These are phyloP conservation scores for Aphanomyces invadans DNA, from an alignment of 352 stramenopile genomes.

Conservation along the genomic window DNA sequence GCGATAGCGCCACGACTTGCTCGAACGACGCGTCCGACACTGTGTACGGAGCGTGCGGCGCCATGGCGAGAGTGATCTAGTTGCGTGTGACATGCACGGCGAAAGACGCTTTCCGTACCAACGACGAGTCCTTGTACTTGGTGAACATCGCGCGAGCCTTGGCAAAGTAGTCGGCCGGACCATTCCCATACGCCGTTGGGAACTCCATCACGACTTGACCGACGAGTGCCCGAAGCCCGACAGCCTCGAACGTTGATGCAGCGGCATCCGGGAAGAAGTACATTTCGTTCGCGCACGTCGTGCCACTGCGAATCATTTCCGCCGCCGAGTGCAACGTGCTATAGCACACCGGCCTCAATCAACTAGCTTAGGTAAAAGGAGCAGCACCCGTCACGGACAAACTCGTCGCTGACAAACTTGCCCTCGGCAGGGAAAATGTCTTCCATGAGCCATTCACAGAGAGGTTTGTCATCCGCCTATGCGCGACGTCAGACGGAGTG, in stretches of 20 bases:
- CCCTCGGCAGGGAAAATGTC: constrained; percentile 83
- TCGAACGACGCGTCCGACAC: constrained; percentile 58
- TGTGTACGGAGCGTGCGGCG: constrained; percentile 83
- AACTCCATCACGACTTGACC: constrained; percentile 73
- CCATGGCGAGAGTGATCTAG: constrained; percentile 39
- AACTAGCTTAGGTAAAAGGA: neutral
- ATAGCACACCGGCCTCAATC: neutral
- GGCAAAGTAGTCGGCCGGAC: constrained; percentile 61
- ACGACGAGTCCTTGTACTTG: constrained; percentile 36
- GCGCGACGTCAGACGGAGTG: neutral
- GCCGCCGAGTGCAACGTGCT: constrained; percentile 60
- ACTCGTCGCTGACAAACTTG: constrained; percentile 62
- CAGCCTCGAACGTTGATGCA: constrained; percentile 44
- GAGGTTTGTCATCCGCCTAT: constrained; percentile 69
- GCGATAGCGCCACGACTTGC: constrained; percentile 36
- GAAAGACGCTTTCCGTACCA: constrained; percentile 31
- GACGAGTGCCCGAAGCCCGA: constrained; percentile 63
- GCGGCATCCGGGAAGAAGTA: constrained; percentile 76
- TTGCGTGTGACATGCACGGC: constrained; percentile 28
- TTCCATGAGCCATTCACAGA: constrained; percentile 75
- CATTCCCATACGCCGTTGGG: constrained; percentile 47
- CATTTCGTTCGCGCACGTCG: constrained; percentile 89
- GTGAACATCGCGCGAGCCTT: constrained; percentile 57
- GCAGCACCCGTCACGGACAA: constrained; percentile 52
- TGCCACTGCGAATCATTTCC: constrained; percentile 85